Evolutionary conservation across 768 basidiomycete species (phyloP).

Genomic region (Amanita muscaria): DNA sequence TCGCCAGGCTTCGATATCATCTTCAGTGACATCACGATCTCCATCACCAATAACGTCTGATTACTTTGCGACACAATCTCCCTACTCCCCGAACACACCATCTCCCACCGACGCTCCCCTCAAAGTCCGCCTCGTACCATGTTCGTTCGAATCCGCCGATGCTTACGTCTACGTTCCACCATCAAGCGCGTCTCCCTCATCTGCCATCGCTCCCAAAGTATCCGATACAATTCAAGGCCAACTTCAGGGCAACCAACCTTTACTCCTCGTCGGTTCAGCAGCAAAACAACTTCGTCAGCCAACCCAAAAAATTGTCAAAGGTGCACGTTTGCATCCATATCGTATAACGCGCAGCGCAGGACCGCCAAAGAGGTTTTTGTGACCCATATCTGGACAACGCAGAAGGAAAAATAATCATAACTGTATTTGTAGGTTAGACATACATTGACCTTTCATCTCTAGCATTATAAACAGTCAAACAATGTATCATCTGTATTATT

Average conservation of each 20-base stretch:
- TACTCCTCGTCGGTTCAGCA: conserved; percentile 44
- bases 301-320: conserved; percentile 29
- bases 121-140: conserved; percentile 37
- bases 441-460: neutral
- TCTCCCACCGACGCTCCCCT: conserved; percentile 6
- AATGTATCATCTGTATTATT: too few relatives aligned
- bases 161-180: conserved; percentile 40
- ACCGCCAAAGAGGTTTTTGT: neutral
- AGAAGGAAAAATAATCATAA: too few relatives aligned
- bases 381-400: too few relatives aligned
- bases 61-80: conserved; percentile 7
- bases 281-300: conserved; percentile 38
- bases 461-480: neutral
- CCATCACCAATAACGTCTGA: conserved; percentile 25
- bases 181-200: conserved; percentile 12
- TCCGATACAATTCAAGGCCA: conserved; percentile 17
- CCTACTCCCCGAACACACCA: conserved; percentile 13
- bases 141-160: conserved; percentile 43
- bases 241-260: conserved; percentile 13
- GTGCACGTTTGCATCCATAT: conserved; percentile 50
- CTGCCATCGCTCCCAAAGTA: conserved; percentile 13
- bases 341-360: conserved; percentile 12
- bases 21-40: conserved; percentile 31
- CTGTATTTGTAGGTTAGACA: neutral
- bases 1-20: conserved; percentile 30